Base-by-base conservation (phyloP, 192 early-diverging fungal genomes). In the Backusella australiensis region DNA sequence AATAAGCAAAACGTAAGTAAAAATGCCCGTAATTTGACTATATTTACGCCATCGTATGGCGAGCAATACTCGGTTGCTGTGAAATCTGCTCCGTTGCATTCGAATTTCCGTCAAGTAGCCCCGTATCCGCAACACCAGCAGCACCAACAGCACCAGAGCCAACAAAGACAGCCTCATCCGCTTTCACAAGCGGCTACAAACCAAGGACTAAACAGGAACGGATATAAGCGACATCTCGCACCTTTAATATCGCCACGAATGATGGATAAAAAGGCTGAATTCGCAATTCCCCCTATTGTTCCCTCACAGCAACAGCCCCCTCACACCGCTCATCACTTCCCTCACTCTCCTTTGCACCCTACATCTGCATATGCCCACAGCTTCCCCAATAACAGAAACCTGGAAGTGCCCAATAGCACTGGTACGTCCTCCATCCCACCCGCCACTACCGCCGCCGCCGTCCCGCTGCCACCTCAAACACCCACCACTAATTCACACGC, bases 11-110 rank as follows among this genome's bases (percentile, higher is more conserved):
- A 63, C 23, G 56, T 29, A 73, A 82, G 78, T 66, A 23, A 81
- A 56, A 85, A 87, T 53, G 77, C 84, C 49, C 83, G 83, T 44
- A 81, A 82, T 12, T 44, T 87, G 32, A 85, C 86, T 0, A 87
- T 87, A 59, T 84, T 79, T 71, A 80, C 86, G 5, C 86, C 86
- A 8, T 83, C 86, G 1, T 87, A 87, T n/a, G 79, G 82, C 35
- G 84, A 87, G 19, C 82, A 84, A n/a, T 39, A 74, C 41, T 53
- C 80, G 0, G 52, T 84, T 14, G 83, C 77, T 3, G 82, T 87
- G n/a, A 83, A 82, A 14, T 85, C 86, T 69, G 86, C 86, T 42
- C 86, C 86, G 17, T 32, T 87, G 65, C 82, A 82, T 65, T 80
- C 86, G 6, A 83, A 74, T 17, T 38, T 78, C 34, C 75, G 81